A percentile compares a stretch with the other conserved stretches of the same genome.
Evolutionary conservation across 1,139 yeast genomes (phyloP).

Genomic region (Sugiyamaella sp.): DNA sequence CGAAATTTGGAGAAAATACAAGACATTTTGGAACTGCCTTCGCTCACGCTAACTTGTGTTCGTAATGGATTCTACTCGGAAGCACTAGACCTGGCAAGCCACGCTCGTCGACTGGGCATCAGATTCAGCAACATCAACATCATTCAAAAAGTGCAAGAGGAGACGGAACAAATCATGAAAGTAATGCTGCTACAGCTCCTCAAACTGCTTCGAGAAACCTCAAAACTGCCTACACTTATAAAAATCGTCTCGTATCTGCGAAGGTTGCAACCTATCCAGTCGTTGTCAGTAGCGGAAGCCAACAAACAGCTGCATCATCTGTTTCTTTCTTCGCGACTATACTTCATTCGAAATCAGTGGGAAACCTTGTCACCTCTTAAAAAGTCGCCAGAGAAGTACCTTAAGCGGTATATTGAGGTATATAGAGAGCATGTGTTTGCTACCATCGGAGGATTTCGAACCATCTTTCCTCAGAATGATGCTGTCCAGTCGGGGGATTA

Average conservation of each 20-base stretch:
- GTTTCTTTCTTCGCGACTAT: conserved; percentile 43
- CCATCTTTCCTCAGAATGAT: conserved; percentile 55
- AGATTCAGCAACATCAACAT: conserved; percentile 67
- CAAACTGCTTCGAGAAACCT: conserved; percentile 68
- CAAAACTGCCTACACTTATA: conserved; percentile 74
- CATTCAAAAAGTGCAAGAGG: conserved; percentile 52
- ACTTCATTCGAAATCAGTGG: conserved; percentile 48
- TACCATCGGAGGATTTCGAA: conserved; percentile 65
- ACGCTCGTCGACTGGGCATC: conserved; percentile 65
- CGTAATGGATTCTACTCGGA: conserved; percentile 87
- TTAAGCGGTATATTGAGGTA: conserved; percentile 79
- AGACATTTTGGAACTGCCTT: conserved; percentile 81
- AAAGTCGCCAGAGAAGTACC: conserved; percentile 59
- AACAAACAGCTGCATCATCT: conserved; percentile 34
- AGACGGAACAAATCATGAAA: conserved; percentile 44
- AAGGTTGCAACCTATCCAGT: conserved; percentile 46
- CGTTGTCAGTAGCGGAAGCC: conserved; percentile 22
- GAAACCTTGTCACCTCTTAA: conserved; percentile 58
- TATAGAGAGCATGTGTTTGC: conserved; percentile 81
- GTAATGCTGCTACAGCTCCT: conserved; percentile 58
- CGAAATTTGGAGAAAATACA: conserved; percentile 70
- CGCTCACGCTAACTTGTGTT: conserved; percentile 80
- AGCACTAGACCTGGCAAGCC: conserved; percentile 76
- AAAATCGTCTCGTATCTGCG: conserved; percentile 78
- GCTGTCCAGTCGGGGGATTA: conserved; percentile 11